Evolutionary conservation across 345 rosid species (phyloP).

Genomic region (Sisymbrium irio): DNA sequence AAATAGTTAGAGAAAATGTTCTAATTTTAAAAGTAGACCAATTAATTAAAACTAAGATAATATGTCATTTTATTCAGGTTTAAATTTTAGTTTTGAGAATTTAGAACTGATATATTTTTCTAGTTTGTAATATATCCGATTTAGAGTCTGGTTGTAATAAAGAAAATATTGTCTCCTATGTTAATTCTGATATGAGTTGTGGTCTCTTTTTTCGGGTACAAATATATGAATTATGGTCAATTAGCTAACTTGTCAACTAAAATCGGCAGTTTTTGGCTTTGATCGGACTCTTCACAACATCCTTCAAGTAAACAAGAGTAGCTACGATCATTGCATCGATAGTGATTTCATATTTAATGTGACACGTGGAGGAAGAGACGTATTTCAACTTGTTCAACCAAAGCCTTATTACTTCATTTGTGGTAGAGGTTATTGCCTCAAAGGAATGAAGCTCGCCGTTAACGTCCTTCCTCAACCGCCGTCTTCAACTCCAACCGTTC

Average conservation of each 20-base stretch:
- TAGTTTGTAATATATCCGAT: not conserved
- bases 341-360: constrained; percentile 45
- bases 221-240: not conserved
- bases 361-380: constrained; percentile 67
- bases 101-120: not conserved
- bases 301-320: constrained; percentile 60
- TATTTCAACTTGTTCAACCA: constrained; percentile 47
- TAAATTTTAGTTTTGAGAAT: not conserved
- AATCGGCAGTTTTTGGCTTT: constrained; percentile 44
- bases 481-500: not conserved
- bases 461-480: constrained; percentile 30
- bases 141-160: not conserved
- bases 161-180: not conserved
- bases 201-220: too few relatives aligned
- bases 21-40: not conserved
- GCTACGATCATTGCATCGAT: constrained; percentile 49
- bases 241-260: not conserved
- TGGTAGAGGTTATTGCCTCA: constrained; percentile 52
- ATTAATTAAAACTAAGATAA: too few relatives aligned
- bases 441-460: constrained; percentile 56
- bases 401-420: constrained; percentile 60
- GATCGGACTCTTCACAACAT: constrained; percentile 44
- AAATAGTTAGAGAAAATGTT: not conserved
- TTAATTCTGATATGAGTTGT: not conserved
- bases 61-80: not conserved